These are phyloP conservation scores for Wolfiporia cocos DNA, from an alignment of 1,284 basidiomycete genomes.

Conservation along the genomic window DNA sequence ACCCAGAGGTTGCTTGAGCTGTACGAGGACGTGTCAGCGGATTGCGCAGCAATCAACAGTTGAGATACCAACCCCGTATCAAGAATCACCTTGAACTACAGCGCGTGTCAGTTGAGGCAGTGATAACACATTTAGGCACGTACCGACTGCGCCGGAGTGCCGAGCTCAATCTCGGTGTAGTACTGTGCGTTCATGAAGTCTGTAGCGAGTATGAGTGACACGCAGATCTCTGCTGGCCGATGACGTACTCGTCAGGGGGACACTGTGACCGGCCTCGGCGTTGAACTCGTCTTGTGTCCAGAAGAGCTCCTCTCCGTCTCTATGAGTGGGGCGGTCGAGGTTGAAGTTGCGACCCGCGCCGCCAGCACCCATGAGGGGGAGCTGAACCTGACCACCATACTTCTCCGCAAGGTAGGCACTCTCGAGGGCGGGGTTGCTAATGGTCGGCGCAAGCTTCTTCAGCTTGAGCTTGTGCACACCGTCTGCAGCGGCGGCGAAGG, in stretches of 20 bases:
- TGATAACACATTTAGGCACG: slow-evolving; percentile 17
- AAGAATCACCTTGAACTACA: slow-evolving; percentile 79
- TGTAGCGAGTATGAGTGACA: slow-evolving; percentile 15
- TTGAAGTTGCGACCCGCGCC: slow-evolving; percentile 64
- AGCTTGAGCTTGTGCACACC: slow-evolving; percentile 83
- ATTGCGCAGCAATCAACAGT: slow-evolving; percentile 5
- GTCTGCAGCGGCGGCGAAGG: slow-evolving; percentile 65
- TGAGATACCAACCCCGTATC: slow-evolving; percentile 63
- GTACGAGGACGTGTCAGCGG: slow-evolving; percentile 7
- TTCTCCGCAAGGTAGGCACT: slow-evolving; percentile 83
- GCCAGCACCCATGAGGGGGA: slow-evolving; percentile 68
- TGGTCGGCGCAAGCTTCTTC: slow-evolving; percentile 67
- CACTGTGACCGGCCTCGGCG: slow-evolving; percentile 75
- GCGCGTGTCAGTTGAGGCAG: slow-evolving; percentile 4
- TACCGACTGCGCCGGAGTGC: slow-evolving; percentile 73
- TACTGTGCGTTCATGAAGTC: slow-evolving; percentile 99
- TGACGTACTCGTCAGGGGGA: slow-evolving; percentile 85
- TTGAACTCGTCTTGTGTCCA: slow-evolving; percentile 77
- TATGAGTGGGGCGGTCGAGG: slow-evolving; percentile 32
- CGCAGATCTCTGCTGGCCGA: not conserved
- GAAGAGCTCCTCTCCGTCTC: slow-evolving; percentile 61
- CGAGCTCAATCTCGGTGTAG: slow-evolving; percentile 85
- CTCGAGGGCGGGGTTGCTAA: slow-evolving; percentile 65
- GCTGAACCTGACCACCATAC: slow-evolving; percentile 66
- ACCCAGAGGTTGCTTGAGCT: slow-evolving; percentile 94